Evolutionary conservation across 1,139 yeast genomes (phyloP).

Genomic region (Saccharomyces uvarum): DNA sequence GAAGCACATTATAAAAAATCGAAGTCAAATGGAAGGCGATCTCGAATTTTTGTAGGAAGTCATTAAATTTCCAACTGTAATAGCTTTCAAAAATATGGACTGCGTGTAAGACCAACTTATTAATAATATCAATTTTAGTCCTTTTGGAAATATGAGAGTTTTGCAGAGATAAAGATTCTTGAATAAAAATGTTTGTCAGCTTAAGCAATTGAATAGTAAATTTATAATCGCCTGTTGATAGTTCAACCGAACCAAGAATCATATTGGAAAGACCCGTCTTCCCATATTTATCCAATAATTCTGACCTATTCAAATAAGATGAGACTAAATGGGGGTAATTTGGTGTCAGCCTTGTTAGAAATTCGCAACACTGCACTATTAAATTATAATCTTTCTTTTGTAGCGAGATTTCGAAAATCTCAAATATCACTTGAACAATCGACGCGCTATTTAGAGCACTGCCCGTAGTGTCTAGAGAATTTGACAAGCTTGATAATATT

Average conservation of each 20-base stretch:
- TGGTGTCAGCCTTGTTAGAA: slow-evolving; percentile 44
- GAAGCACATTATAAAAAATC: slow-evolving; percentile 49
- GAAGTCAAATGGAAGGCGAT: slow-evolving; percentile 53
- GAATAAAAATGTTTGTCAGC: slow-evolving; percentile 47
- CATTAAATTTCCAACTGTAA: slow-evolving; percentile 57
- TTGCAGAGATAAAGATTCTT: slow-evolving; percentile 36
- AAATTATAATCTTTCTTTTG: slow-evolving; percentile 46
- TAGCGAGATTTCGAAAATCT: slow-evolving; percentile 61
- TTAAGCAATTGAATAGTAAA: slow-evolving; percentile 56
- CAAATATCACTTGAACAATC: slow-evolving; percentile 57
- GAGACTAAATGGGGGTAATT: slow-evolving; percentile 63
- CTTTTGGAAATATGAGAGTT: slow-evolving; percentile 37
- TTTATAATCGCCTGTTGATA: slow-evolving; percentile 56
- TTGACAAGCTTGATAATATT: slow-evolving; percentile 25
- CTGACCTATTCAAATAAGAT: slow-evolving; percentile 66
- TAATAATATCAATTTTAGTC: slow-evolving; percentile 49
- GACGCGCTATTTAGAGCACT: background rate
- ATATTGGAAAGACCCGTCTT: slow-evolving; percentile 60
- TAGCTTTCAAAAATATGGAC: slow-evolving; percentile 69
- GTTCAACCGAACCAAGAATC: slow-evolving; percentile 66
- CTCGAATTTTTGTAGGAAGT: slow-evolving; percentile 50
- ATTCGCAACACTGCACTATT: slow-evolving; percentile 42
- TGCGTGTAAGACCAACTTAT: slow-evolving; percentile 50
- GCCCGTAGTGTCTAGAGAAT: slow-evolving; percentile 29
- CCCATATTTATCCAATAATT: slow-evolving; percentile 56